Base-by-base conservation (phyloP, 2,329 filamentous ascomycete species). In the Cercospora sp. region DNA sequence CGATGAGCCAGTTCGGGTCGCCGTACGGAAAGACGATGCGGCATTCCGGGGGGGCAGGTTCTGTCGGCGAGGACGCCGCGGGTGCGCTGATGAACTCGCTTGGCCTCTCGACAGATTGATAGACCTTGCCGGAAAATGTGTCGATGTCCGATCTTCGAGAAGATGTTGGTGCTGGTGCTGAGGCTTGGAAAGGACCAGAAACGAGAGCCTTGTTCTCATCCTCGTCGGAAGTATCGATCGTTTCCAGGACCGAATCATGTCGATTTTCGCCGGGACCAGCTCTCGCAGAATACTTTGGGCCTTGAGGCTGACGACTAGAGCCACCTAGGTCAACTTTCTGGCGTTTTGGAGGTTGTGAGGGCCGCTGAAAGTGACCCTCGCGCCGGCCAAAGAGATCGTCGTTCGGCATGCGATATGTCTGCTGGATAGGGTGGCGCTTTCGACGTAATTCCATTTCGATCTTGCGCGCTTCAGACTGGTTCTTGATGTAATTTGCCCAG, bases 401-500 rank as follows among this genome's bases (percentile, higher is more conserved):
- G 7, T 34, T 4, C 3, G 18, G 8, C n/a, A 12, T n/a, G 30
- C 21, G 37, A 43, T 26, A 43, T 61, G 12, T 28, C 51, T 66
- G 43, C 12, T 51, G 34, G 13, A 24, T 16, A 32, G 13, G 12
- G 7, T 16, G n/a, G 37, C 12, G 40, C 34, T 43, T n/a, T 28
- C 16, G n/a, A 32, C 26, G 28, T 9, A 26, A 13, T 10, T 6
- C n/a, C 40, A 63, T 61, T 28, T 72, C 3, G 16, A 68, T n/a
- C n/a, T n/a, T n/a, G n/a, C n/a, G n/a, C n/a, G n/a, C n/a, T n/a
- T n/a, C n/a, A n/a, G n/a, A n/a, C n/a, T n/a, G n/a, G n/a, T n/a
- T n/a, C n/a, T n/a, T n/a, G n/a, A n/a, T n/a, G n/a, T n/a, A n/a
- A n/a, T n/a, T n/a, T n/a, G n/a, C n/a, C n/a, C n/a, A n/a, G n/a